These are phyloP conservation scores for Solanum aculeatissimum DNA, from an alignment of 305 asterid species.

Conservation along the genomic window DNA sequence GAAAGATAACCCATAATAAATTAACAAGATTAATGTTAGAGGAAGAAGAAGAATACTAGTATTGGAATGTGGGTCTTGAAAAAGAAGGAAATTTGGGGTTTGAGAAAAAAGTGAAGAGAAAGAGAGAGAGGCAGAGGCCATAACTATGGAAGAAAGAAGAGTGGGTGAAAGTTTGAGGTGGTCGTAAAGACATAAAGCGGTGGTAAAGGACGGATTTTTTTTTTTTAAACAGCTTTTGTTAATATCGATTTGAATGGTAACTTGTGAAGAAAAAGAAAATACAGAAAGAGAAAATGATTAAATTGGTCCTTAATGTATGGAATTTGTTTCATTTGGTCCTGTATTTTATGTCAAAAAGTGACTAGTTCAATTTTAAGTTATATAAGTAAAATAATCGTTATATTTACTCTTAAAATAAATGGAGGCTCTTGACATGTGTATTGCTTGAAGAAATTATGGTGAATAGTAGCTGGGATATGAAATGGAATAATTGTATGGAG, in stretches of 20 bases:
- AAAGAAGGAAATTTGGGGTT: background rate
- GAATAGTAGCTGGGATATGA: too few relatives aligned
- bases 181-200: slow-evolving; percentile 14
- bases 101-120: background rate
- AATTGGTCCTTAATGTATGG: background rate
- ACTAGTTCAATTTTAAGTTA: background rate
- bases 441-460: too few relatives aligned
- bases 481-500: too few relatives aligned
- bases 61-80: background rate
- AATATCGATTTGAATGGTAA: background rate
- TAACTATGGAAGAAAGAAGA: slow-evolving; percentile 14
- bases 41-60: background rate
- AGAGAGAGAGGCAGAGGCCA: slow-evolving; percentile 17
- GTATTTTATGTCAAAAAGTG: background rate
- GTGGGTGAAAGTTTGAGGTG: slow-evolving; percentile 3
- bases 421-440: too few relatives aligned
- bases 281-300: background rate
- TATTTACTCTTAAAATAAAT: too few relatives aligned
- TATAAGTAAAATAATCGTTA: background rate
- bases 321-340: background rate
- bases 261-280: background rate
- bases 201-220: slow-evolving; percentile 8
- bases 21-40: background rate
- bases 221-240: slow-evolving; percentile 5
- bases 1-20: slow-evolving; percentile 63